Base-by-base conservation (phyloP, 1,284 basidiomycete genomes). In the Cerrena zonata region DNA sequence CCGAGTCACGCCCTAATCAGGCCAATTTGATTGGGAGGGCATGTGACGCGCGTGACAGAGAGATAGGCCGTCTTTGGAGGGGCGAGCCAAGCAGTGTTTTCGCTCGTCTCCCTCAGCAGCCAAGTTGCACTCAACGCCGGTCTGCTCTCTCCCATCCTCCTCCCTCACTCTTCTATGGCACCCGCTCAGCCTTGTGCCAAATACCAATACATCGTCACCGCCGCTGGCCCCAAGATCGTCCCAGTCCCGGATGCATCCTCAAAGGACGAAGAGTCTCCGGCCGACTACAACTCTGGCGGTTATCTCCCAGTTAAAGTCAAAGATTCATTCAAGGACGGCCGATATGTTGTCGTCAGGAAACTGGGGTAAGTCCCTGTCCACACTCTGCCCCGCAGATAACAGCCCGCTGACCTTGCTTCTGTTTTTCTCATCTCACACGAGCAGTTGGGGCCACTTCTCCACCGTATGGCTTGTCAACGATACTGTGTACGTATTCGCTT, bases 381-480 rank as follows among this genome's bases (percentile, higher is more conserved):
- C 30, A 7, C 15, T 34, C 30, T 39, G 27, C 5, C 39, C 26
- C 21, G 48, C 38, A 47, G 48, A 46, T 41, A 53, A 49, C 52
- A 43, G 42, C 58, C 54, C 39, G 36, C 30, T 55, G 41, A 42
- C 41, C 41, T 5, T n/a, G 41, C 22, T 47, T 50, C 56, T 49
- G 61, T 60, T 54, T 52, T 60, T 58, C 40, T 26, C 42, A 27
- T 44, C 15, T 63, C 57, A 53, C 52, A 52, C 58, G 56, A 58
- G 36, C 58, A 89, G 86, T 52, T 94, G 91, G 91, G 91, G 91
- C 45, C 91, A 94, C 70, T 94, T 94, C 67, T 89, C 86, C 2
- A 88, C 88, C 39, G 88, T 90, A 47, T 91, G 87, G 87, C 81
- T 91, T 24, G 86, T 87, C 24, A 82, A 83, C 62, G 88, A 91